Base-by-base conservation (phyloP, 129 eudicot genomes). In the carrot (Daucus carota) region DNA sequence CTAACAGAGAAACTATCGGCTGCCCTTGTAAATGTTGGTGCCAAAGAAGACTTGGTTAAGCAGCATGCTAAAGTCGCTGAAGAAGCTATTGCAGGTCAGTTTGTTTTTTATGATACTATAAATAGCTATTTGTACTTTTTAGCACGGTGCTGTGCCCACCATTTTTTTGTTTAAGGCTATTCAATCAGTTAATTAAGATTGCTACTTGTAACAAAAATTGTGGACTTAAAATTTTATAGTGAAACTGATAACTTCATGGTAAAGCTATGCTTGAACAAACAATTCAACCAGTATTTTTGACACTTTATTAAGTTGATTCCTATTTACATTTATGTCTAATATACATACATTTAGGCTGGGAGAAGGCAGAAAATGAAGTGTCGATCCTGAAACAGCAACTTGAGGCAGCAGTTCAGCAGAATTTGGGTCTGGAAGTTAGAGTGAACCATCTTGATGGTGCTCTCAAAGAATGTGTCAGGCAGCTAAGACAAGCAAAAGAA, bases 31-130 rank as follows among this genome's bases (percentile, higher is more conserved):
- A 92, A 89, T 69, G 92, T 92, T 63, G 89, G 96, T 75, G 92
- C 92, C 73, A 92, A 92, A 87, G 97, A 92, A 71, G 97, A 92
- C 74, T 78, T 92, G 31, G 97, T 92, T 74, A 89, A 92, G 85
- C 97, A 92, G 75, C 97, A 92, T 73, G 83, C 97, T 47, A 89
- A 89, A 81, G 97, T 92, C 74, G 96, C 97, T 47, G 97, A 92
- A 87, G 96, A 92, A 85, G 97, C 97, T 73, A 92, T 92, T 76
- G 92, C 92, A 82, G 97, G 97, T 65, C 47, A 32, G 32, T 68
- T 43, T 33, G 65, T 1, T 42, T 9, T 42, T 24, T 66, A 66
- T 62, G 69, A 62, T 62, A 36, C 5, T 36, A 62, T 28, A 62
- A 62, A 8, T 2, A 54, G 29, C 63, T n/a, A n/a, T 54, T 7